phyloP scores from a whole-genome alignment of 2,329 filamentous ascomycete species.

The Biscogniauxia marginata region DNA sequence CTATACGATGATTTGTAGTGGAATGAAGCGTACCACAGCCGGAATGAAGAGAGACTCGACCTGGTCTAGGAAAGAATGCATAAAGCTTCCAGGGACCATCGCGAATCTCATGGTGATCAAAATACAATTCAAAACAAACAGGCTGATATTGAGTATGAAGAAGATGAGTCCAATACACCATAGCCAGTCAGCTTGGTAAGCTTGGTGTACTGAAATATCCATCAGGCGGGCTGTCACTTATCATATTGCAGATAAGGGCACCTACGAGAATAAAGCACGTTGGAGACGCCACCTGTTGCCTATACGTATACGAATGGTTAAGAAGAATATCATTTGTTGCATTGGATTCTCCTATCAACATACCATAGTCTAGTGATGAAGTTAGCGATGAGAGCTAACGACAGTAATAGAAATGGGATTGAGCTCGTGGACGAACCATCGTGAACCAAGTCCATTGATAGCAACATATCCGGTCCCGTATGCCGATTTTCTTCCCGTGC shows the following conservation, averaged over 20 bases:
- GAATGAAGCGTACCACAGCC: constrained; percentile 50
- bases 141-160: constrained; percentile 60
- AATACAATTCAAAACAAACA: constrained; percentile 62
- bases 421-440: constrained; percentile 35
- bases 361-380: constrained; percentile 32
- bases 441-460: constrained; percentile 78
- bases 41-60: constrained; percentile 78
- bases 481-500: constrained; percentile 36
- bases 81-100: constrained; percentile 68
- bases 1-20: not conserved
- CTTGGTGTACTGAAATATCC: constrained; percentile 37
- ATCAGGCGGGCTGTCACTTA: constrained; percentile 6
- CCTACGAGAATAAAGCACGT: constrained; percentile 54
- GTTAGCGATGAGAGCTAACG: constrained; percentile 12
- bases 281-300: constrained; percentile 57
- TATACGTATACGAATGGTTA: constrained; percentile 22
- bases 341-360: too few species aligned
- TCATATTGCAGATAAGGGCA: constrained; percentile 3
- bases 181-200: constrained; percentile 55
- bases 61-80: constrained; percentile 70
- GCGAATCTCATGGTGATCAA: constrained; percentile 69
- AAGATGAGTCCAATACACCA: constrained; percentile 58
- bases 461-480: constrained; percentile 52
- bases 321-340: not conserved
- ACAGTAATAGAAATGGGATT: constrained; percentile 7